Percentiles rank a stretch among this genome's conserved stretches.
Conservation (phyloP, 345 rosid genomes). For the Diplotaxis tenuifolia region DNA sequence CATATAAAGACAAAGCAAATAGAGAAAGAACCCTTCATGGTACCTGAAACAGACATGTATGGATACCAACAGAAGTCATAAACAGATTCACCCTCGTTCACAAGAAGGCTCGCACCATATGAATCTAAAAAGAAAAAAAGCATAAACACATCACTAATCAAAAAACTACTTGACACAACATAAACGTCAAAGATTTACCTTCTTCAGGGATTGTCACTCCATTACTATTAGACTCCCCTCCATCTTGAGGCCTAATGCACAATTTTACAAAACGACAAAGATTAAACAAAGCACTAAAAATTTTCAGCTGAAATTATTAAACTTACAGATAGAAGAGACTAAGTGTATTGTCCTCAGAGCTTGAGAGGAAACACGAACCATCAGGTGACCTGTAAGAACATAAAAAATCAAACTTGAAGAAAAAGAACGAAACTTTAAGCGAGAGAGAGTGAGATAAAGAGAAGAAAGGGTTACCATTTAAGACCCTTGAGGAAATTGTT, state of each 20-base stretch:
- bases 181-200: slow-evolving; percentile 7
- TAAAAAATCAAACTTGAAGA: background rate
- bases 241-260: slow-evolving; percentile 37
- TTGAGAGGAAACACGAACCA: slow-evolving; percentile 79
- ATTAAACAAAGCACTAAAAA: background rate
- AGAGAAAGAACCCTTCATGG: background rate
- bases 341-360: slow-evolving; percentile 77
- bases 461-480: slow-evolving; percentile 50
- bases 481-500: slow-evolving; percentile 92
- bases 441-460: background rate
- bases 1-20: background rate
- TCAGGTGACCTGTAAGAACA: slow-evolving; percentile 78
- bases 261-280: background rate
- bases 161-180: background rate
- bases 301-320: background rate
- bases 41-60: slow-evolving; percentile 84
- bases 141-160: background rate
- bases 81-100: slow-evolving; percentile 85
- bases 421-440: background rate
- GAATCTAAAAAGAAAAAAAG: slow-evolving; percentile 55
- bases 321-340: slow-evolving; percentile 69
- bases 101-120: slow-evolving; percentile 56
- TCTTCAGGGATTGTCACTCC: slow-evolving; percentile 29
- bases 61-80: slow-evolving; percentile 99
- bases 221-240: slow-evolving; percentile 26